Conservation (phyloP, 352 stramenopile species). For the Phytophthora aleatoria region DNA sequence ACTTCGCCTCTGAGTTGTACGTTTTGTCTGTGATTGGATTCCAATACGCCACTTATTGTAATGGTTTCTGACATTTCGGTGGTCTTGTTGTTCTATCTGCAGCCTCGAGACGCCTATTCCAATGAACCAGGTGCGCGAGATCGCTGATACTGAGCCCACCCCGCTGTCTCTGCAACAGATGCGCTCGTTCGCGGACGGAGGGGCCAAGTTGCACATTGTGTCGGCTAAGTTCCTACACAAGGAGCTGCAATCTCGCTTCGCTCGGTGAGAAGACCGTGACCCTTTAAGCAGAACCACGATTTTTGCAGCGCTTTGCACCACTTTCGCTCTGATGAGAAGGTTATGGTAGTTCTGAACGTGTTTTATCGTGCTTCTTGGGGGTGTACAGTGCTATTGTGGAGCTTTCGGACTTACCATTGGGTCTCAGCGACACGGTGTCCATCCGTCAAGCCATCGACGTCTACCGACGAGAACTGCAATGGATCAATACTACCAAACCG, state of each 20-base stretch:
- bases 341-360: constrained; percentile 4
- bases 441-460: constrained; percentile 68
- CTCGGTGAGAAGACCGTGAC: constrained; percentile 35
- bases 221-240: constrained; percentile 77
- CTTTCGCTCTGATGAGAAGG: not conserved
- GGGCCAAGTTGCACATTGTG: constrained; percentile 63
- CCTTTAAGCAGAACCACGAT: not conserved
- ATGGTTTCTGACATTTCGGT: constrained; percentile 23
- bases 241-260: constrained; percentile 80
- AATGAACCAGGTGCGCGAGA: constrained; percentile 69
- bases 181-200: constrained; percentile 72
- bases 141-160: constrained; percentile 57
- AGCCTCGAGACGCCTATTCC: constrained; percentile 41
- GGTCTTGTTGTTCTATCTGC: not conserved
- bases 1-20: constrained; percentile 21
- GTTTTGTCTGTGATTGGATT: not conserved
- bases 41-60: not conserved
- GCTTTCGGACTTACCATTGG: constrained; percentile 73
- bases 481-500: constrained; percentile 46
- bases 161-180: constrained; percentile 84
- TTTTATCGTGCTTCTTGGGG: constrained; percentile 6
- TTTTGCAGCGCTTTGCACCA: not conserved
- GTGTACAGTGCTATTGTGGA: constrained; percentile 57
- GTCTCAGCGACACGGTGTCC: constrained; percentile 62
- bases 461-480: constrained; percentile 62